Conservation (phyloP, 2,329 filamentous ascomycete species). For the Nothophaeocryptopus gaeumannii region DNA sequence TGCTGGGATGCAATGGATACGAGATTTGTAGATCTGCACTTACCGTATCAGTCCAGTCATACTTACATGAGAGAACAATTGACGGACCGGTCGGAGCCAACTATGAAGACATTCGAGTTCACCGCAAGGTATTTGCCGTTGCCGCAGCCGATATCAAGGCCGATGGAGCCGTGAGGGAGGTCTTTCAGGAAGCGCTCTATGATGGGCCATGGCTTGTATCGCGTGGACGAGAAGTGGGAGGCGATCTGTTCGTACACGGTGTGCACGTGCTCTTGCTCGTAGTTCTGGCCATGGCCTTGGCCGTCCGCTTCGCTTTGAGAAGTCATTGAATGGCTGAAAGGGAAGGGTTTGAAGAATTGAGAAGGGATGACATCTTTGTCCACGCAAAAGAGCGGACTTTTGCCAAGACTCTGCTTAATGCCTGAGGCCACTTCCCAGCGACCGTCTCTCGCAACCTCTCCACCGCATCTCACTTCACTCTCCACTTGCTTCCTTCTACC, state of each 20-base stretch:
- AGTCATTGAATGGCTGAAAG: background rate
- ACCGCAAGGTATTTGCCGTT: constrained; percentile 93
- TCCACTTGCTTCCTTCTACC: too few species aligned
- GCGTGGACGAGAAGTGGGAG: constrained; percentile 76
- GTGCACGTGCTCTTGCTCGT: constrained; percentile 87
- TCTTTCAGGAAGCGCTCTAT: constrained; percentile 72
- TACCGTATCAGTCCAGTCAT: constrained; percentile 18
- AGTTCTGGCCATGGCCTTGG: constrained; percentile 49
- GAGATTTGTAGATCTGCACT: constrained; percentile 56
- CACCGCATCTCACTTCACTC: too few species aligned
- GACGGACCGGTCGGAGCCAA: constrained; percentile 80
- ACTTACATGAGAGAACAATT: background rate
- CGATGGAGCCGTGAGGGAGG: constrained; percentile 68
- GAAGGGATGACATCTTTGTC: too few species aligned
- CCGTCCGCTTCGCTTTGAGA: background rate
- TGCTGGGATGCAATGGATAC: constrained; percentile 57
- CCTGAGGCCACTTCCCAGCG: too few species aligned
- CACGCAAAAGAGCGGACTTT: too few species aligned
- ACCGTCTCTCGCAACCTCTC: too few species aligned
- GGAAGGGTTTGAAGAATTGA: background rate
- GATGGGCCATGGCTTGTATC: constrained; percentile 87
- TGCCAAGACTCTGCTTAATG: too few species aligned
- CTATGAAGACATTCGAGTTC: constrained; percentile 71
- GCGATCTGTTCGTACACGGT: constrained; percentile 86
- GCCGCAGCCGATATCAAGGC: constrained; percentile 89